Evolutionary conservation across 2,329 filamentous ascomycete species (phyloP), one percentile per base, ranked within the genome.

Genomic region (Aspergillus japonicus): DNA sequence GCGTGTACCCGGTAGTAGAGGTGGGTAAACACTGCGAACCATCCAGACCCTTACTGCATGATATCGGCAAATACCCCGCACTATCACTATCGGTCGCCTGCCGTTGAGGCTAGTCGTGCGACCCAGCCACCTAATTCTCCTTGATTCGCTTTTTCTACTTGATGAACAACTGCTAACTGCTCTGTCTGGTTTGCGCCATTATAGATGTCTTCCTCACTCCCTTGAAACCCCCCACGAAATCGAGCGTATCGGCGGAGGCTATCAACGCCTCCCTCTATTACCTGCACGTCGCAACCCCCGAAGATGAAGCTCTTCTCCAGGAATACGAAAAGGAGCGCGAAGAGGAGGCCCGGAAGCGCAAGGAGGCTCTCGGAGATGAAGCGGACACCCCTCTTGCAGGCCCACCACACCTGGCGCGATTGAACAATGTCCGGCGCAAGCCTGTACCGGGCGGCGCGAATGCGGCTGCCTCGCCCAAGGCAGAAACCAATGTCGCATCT

Each of bases 151-250:
- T 39, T 49, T 12, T 26, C 6, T 24, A 14, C 12, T 14, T 1
- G 29, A 47, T 26, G 35, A 33, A 19, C 21, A n/a, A 49, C 60
- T 62, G 56, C 64, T 65, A 50, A 65, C 54, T n/a, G 48, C 12
- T 12, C 14, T 24, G 16, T 16, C 4, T 50, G 48, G 24, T 47
- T 60, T 55, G 49, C 35, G n/a, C 19, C 49, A 63, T 24, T 48
- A 55, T 68, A 95, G 94, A 97, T 82, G 85, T 97, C 59, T 96
- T 97, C 68, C 86, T 99, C 50, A 96, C 94, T 1, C 91, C 95
- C 0, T 84, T 95, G 63, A 96, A 96, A 73, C 95, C 95, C 2
- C 88, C 90, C 54, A 83, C 89, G 47, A 96, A 95, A 74, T 74
- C 77, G 5, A 94, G 92, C 61, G 91, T 99, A 64, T 96, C 92